Conservation (phyloP, 2,329 filamentous ascomycete genomes). For the Xylariaceae sp. region DNA sequence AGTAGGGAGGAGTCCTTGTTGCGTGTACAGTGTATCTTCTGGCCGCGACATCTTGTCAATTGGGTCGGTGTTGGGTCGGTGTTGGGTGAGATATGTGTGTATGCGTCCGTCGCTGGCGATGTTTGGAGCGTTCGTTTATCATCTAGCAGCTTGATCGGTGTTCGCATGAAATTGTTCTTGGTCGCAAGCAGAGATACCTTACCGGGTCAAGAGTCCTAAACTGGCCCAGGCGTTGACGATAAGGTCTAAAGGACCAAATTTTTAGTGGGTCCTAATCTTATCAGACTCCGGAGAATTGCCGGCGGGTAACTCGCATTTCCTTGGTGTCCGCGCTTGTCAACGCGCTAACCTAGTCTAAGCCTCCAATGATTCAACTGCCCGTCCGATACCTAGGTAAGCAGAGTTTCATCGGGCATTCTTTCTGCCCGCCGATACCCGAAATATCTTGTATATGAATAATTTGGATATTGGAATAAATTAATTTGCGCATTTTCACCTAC, state of each 20-base stretch:
- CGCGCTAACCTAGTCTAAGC: too few species aligned
- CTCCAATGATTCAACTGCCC: too few species aligned
- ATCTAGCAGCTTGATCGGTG: neutral
- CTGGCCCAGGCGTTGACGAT: neutral
- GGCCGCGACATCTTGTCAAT: constrained; percentile 78
- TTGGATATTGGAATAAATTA: too few species aligned
- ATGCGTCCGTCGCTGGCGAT: neutral
- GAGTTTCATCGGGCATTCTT: too few species aligned
- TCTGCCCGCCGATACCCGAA: too few species aligned
- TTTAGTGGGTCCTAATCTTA: constrained; percentile 26
- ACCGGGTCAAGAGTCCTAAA: too few species aligned
- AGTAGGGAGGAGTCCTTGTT: constrained; percentile 18
- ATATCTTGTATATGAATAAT: too few species aligned
- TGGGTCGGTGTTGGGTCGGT: neutral
- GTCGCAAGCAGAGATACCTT: neutral
- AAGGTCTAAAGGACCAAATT: constrained; percentile 18
- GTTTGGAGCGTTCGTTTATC: neutral
- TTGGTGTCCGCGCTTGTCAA: too few species aligned
- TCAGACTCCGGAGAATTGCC: constrained; percentile 18
- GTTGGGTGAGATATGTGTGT: neutral
- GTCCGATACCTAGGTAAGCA: too few species aligned
- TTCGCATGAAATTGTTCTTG: neutral
- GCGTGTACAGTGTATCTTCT: constrained; percentile 79
- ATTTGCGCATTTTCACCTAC: too few species aligned
- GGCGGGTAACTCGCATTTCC: neutral